Evolutionary conservation across 202 grass and related monocot species (phyloP), one percentile per base, ranked within the genome.

Genomic region (Elaeis oleifera): DNA sequence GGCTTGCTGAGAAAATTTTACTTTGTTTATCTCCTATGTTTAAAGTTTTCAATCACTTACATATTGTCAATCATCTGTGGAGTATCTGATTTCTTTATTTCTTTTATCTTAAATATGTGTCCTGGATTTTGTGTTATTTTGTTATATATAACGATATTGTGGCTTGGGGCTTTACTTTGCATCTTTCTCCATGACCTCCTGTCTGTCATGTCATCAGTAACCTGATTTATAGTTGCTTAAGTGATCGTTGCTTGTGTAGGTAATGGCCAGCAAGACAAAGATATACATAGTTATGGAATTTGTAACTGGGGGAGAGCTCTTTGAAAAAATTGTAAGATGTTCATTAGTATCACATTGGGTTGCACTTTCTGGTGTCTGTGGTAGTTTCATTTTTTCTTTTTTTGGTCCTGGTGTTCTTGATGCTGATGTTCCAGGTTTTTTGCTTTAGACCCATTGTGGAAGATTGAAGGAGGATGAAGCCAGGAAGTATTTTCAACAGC

Each of bases 181-280:
- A 44, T 44, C 36, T 11, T 44, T 44, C 8, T 44, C 1, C 9
- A 44, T 44, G 36, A 44, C 36, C 8, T 3, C 36, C 36, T 44
- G 36, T 13, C 36, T 44, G 36, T 14, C 36, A 14, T 44, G 36
- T 44, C 36, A 44, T 44, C 36, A 44, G 14, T 44, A 44, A 44
- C 8, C 8, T 44, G 36, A 2, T 44, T 44, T 44, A 14, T 44
- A 44, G 11, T 13, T 44, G 36, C 13, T 44, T 44, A 44, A 44
- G 36, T 14, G 2, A 44, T 44, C 36, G 13, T 51, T 74, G 0
- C 56, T 71, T 86, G 50, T 18, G 13, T 65, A 99, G 94, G 94
- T 99, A 65, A 99, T 99, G 94, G 88, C 94, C 58, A 99, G 94
- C 69, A 99, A 89, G 82, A 99, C 88, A 51, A 99, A 89, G 82